These are phyloP conservation scores for Oehlia diaphana DNA, from an alignment of 192 early-diverging fungal genomes.

Conservation along the genomic window DNA sequence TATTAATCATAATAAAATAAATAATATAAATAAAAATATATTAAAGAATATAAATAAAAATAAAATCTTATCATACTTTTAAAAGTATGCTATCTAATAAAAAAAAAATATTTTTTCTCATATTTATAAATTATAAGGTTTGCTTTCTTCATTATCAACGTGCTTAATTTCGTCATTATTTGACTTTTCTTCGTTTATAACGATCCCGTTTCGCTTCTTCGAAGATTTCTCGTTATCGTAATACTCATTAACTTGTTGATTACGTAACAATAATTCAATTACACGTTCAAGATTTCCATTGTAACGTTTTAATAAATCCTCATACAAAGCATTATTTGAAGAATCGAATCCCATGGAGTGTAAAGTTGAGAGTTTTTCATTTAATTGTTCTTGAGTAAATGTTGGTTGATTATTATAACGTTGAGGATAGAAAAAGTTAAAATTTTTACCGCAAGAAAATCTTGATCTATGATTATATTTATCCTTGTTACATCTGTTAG, in stretches of 20 bases:
- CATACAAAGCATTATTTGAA: not conserved
- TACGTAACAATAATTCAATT: not conserved
- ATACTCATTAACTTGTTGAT: not conserved
- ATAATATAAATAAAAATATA: too few relatives aligned
- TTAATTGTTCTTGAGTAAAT: not conserved
- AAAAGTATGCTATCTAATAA: too few relatives aligned
- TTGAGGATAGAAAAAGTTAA: not conserved
- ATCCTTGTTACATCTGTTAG: not conserved
- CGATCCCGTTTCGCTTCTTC: not conserved
- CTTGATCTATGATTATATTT: not conserved
- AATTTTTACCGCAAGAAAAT: not conserved
- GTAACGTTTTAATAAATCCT: not conserved
- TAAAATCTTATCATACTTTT: too few relatives aligned
- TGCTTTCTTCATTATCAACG: not conserved
- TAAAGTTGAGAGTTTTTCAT: not conserved
- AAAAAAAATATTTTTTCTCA: too few relatives aligned
- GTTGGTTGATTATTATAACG: not conserved
- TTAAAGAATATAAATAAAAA: too few relatives aligned
- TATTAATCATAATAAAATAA: too few relatives aligned
- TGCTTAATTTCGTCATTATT: not conserved
- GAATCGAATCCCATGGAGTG: slow-evolving; percentile 1
- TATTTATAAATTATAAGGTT: too few relatives aligned
- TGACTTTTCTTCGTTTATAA: not conserved
- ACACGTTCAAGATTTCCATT: slow-evolving; percentile 4
- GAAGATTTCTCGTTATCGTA: not conserved